These are phyloP conservation scores for Taphrina flavorubra DNA, from an alignment of 1,139 yeast genomes.

Conservation along the genomic window DNA sequence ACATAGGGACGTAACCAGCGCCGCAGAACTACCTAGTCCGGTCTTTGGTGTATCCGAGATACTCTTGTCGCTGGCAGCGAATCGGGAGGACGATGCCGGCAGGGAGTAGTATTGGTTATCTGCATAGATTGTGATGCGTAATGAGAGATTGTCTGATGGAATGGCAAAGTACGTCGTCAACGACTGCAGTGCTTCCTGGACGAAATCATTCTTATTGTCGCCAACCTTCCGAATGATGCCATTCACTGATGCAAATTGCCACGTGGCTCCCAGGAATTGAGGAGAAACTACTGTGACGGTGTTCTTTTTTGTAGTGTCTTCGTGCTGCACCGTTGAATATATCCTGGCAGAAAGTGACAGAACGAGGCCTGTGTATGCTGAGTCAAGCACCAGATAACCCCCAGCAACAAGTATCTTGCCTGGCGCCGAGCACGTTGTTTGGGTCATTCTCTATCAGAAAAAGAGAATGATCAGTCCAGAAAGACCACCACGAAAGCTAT, in stretches of 20 bases:
- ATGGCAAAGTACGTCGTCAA: constrained; percentile 59
- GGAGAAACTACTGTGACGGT: constrained; percentile 67
- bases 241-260: constrained; percentile 59
- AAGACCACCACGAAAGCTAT: too few species aligned
- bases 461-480: neutral
- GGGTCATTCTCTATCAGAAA: neutral
- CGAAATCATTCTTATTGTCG: constrained; percentile 51
- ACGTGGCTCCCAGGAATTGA: constrained; percentile 73
- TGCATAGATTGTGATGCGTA: constrained; percentile 70
- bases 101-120: constrained; percentile 86
- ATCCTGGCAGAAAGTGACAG: constrained; percentile 88
- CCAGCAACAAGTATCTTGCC: constrained; percentile 95
- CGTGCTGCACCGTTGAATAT: constrained; percentile 63
- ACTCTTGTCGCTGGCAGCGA: constrained; percentile 64
- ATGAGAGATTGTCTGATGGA: constrained; percentile 46
- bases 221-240: constrained; percentile 45
- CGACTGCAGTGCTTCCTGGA: constrained; percentile 41
- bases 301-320: neutral
- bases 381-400: constrained; percentile 88
- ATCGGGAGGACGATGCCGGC: constrained; percentile 50
- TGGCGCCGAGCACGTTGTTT: constrained; percentile 67
- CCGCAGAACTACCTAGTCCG: constrained; percentile 96
- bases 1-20: constrained; percentile 79
- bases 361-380: constrained; percentile 74
- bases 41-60: constrained; percentile 86